Conservation (phyloP, 306 rosid species). For the cucumber (Cucumis sativus) region DNA sequence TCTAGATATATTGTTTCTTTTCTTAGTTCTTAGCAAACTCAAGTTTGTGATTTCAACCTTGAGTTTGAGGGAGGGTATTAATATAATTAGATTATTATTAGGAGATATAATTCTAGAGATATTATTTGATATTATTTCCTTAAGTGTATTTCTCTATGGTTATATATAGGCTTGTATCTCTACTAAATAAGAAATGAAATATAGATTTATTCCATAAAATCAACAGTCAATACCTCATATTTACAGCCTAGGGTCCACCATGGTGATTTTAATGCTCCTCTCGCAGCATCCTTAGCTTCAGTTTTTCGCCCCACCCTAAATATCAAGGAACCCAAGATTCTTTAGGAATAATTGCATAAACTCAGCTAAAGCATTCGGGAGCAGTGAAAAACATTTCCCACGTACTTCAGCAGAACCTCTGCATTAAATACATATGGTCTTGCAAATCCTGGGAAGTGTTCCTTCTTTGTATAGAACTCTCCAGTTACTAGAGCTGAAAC, state of each 20-base stretch:
- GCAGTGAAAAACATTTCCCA: constrained; percentile 11
- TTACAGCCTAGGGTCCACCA: constrained; percentile 98
- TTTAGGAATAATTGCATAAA: constrained; percentile 8
- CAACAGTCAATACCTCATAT: constrained; percentile 42
- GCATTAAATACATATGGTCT: constrained; percentile 88
- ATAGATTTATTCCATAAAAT: too few species aligned
- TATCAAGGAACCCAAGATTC: background rate
- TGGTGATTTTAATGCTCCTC: constrained; percentile 84
- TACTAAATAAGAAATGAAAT: too few species aligned
- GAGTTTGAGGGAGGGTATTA: too few species aligned
- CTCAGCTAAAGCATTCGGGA: background rate
- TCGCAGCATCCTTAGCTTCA: constrained; percentile 93
- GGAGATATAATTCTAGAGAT: too few species aligned
- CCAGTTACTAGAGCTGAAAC: constrained; percentile 90
- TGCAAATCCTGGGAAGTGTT: constrained; percentile 94
- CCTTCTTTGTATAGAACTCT: constrained; percentile 84
- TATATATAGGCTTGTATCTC: too few species aligned
- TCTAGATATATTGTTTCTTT: too few species aligned
- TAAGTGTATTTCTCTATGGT: too few species aligned
- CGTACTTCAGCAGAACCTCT: constrained; percentile 76
- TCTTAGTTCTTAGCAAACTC: too few species aligned
- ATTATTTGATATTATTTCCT: too few species aligned
- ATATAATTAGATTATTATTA: too few species aligned
- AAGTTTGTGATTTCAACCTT: too few species aligned
- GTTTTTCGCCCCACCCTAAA: constrained; percentile 62